Percentiles rank a stretch among this genome's conserved stretches.
Evolutionary conservation across 2,329 filamentous ascomycete genomes (phyloP).

Genomic region (Escovopsis sp.): DNA sequence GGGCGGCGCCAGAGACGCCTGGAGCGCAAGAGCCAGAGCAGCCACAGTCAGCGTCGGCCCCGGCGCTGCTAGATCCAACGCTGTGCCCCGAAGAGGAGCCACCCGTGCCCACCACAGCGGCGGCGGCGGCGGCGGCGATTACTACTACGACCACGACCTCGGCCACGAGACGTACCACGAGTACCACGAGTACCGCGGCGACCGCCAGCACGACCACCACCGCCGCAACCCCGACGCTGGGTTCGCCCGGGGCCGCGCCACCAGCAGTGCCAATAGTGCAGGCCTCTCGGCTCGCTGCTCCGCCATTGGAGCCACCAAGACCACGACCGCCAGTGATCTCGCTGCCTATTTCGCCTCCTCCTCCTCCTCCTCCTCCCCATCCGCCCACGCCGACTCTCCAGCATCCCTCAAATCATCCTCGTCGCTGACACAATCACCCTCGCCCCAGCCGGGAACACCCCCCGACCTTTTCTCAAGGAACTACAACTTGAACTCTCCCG

Average conservation of each 20-base stretch:
- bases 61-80: slow-evolving; percentile 1
- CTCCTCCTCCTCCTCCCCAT: slow-evolving; percentile 7
- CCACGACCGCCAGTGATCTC: slow-evolving; percentile 4
- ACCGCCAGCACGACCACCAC: background rate
- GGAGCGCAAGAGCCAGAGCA: slow-evolving; percentile 3
- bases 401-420: slow-evolving; percentile 19
- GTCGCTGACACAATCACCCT: slow-evolving; percentile 21
- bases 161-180: background rate
- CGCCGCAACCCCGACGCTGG: background rate
- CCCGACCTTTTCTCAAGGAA: slow-evolving; percentile 10
- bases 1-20: slow-evolving; percentile 2
- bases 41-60: background rate
- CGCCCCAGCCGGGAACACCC: slow-evolving; percentile 20
- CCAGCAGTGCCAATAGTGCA: background rate
- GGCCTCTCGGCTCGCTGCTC: background rate
- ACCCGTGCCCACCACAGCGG: slow-evolving; percentile 3
- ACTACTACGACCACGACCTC: too few species aligned
- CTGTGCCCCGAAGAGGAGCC: background rate
- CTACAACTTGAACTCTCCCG: slow-evolving; percentile 9
- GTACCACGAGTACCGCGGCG: background rate
- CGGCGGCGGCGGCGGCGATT: background rate
- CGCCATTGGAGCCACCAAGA: too few species aligned
- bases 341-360: slow-evolving; percentile 6
- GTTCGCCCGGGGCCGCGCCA: slow-evolving; percentile 3
- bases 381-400: slow-evolving; percentile 17